phyloP scores from a whole-genome alignment of 2,329 filamentous ascomycete genomes.

The Aspergillus sp. region DNA sequence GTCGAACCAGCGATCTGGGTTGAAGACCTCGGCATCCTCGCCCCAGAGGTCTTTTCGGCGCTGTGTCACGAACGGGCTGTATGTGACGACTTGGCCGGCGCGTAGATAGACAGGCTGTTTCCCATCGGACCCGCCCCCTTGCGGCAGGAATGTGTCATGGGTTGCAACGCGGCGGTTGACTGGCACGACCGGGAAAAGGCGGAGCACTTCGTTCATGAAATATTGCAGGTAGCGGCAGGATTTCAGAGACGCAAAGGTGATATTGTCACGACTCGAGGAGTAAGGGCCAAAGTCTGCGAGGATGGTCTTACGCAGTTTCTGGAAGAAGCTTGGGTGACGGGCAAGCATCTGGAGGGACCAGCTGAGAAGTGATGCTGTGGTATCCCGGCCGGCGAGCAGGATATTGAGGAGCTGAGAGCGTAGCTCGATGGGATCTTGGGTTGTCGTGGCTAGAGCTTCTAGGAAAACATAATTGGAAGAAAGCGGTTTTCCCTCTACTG shows the following conservation, averaged over 20 bases:
- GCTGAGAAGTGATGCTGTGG: constrained; percentile 49
- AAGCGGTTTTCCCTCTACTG: constrained; percentile 20
- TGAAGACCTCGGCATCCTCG: constrained; percentile 53
- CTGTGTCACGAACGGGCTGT: constrained; percentile 72
- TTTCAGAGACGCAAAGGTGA: constrained; percentile 47
- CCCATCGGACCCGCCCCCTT: constrained; percentile 62
- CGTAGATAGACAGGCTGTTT: constrained; percentile 62
- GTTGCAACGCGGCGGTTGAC: constrained; percentile 44
- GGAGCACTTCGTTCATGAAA: constrained; percentile 42
- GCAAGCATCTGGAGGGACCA: constrained; percentile 33
- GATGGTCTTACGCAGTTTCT: constrained; percentile 17
- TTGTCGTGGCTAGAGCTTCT: constrained; percentile 48
- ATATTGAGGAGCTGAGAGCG: constrained; percentile 53
- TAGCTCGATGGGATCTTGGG: constrained; percentile 48
- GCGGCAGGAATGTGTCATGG: constrained; percentile 45
- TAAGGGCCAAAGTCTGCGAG: constrained; percentile 21
- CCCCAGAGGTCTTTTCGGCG: constrained; percentile 57
- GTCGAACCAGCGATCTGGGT: constrained; percentile 70
- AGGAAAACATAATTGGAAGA: constrained; percentile 49
- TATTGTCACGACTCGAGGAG: neutral
- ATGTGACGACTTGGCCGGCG: constrained; percentile 65
- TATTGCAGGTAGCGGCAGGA: constrained; percentile 40
- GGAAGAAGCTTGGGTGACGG: constrained; percentile 18
- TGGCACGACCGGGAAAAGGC: constrained; percentile 49
- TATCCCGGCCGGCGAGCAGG: constrained; percentile 55